Evolutionary conservation across 805 yeast genomes (phyloP), one percentile per base, ranked within the genome.

Genomic region (Saturnispora serradocipensis): DNA sequence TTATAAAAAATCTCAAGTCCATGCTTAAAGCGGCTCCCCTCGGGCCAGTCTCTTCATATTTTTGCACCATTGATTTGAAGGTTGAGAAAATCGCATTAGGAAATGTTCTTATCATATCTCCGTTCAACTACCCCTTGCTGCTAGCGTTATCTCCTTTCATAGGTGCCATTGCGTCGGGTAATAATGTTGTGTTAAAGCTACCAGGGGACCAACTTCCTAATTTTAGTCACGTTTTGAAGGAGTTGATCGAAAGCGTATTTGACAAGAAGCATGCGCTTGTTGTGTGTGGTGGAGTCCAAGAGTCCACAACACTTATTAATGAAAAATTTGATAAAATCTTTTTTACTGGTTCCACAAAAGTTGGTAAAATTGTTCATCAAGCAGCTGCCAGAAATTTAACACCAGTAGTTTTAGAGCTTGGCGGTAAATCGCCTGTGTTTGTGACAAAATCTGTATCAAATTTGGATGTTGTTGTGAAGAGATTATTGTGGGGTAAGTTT

Each of bases 381-480:
- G 84, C 86, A 44, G 97, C 97, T 1, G 93, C 91, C n/a, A 81
- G 86, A 67, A 76, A 78, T 20, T 72, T 89, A 58, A 88, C 95
- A 1, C 97, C 97, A 0, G 76, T 77, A 10, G 68, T 86, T 8
- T 73, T 90, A 54, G 98, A 90, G 68, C 72, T 90, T 44, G 97
- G 98, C 50, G 98, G 98, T 4, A 90, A 90, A 66, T 84, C 91
- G 6, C 98, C 98, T 0, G 86, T 79, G 1, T 75, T 89, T 58
- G 70, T 90, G 10, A 53, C 61, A 4, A 43, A 53, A 15, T 46
- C 54, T 11, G 48, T 74, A 70, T 22, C 28, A 4, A 45, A 54
- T 6, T 58, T 81, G 36, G 61, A 67, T 9, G 65, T 69, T 1
- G 56, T 73, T 43, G 72, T 88, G 25, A 75, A 75, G 56, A 77